Conservation (phyloP, 2,329 filamentous ascomycete species). For the Tolypocladium endophyticum region DNA sequence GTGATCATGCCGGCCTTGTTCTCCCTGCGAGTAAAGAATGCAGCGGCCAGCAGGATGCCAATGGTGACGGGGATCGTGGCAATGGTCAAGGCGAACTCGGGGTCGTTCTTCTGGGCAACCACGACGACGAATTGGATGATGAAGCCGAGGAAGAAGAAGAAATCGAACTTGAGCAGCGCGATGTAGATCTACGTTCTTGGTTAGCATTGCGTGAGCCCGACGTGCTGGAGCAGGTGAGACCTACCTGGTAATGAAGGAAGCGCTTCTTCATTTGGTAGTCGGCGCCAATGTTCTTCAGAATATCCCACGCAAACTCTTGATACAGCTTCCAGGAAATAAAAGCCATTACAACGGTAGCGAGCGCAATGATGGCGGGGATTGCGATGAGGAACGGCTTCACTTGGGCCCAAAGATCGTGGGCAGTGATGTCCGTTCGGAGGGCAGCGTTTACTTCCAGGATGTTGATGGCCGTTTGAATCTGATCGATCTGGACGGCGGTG, state of each 20-base stretch:
- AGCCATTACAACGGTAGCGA: conserved; percentile 62
- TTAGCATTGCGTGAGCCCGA: conserved; percentile 8
- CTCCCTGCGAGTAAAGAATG: conserved; percentile 76
- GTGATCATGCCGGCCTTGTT: conserved; percentile 65
- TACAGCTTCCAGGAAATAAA: conserved; percentile 91
- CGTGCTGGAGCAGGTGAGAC: conserved; percentile 8
- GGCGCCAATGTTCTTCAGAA: conserved; percentile 97
- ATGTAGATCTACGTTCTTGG: conserved; percentile 69
- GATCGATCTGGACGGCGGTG: conserved; percentile 83
- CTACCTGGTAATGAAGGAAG: conserved; percentile 90
- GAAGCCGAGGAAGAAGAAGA: conserved; percentile 99
- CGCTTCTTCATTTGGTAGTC: conserved; percentile 95
- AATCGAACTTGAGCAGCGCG: conserved; percentile 94
- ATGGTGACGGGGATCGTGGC: conserved; percentile 89
- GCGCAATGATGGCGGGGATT: conserved; percentile 72
- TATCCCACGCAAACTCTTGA: conserved; percentile 97
- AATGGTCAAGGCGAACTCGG: conserved; percentile 79
- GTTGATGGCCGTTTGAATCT: conserved; percentile 66
- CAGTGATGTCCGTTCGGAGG: conserved; percentile 26
- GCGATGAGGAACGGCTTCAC: conserved; percentile 71
- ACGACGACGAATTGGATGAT: conserved; percentile 97
- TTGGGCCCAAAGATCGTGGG: conserved; percentile 50
- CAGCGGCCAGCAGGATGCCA: conserved; percentile 73
- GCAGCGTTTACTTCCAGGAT: conserved; percentile 34
- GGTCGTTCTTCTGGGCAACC: conserved; percentile 55